phyloP scores from a whole-genome alignment of 305 asterid species.

The Solanum hybrid region DNA sequence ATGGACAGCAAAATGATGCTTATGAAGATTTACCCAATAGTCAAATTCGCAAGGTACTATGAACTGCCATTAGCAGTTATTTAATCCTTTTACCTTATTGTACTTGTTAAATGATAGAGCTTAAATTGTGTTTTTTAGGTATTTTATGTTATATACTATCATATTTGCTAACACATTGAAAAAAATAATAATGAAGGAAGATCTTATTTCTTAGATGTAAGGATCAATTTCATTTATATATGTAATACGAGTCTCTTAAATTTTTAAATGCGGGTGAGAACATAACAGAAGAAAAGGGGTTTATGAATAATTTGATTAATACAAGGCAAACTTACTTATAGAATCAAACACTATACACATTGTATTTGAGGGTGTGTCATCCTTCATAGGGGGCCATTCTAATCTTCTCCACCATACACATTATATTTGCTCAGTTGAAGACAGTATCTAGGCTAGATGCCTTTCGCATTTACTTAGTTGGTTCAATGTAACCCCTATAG shows the following conservation, averaged over 20 bases:
- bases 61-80: not conserved
- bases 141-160: not conserved
- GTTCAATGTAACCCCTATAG: not conserved
- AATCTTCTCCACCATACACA: constrained; percentile 23
- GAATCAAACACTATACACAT: not conserved
- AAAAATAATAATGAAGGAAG: not conserved
- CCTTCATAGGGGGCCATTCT: constrained; percentile 41
- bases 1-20: constrained; percentile 37
- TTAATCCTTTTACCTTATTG: not conserved
- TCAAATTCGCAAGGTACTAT: constrained; percentile 90
- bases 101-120: not conserved
- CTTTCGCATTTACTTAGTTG: not conserved
- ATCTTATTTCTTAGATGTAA: not conserved
- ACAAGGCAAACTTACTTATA: not conserved
- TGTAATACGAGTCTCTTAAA: not conserved
- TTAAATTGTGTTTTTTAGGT: not conserved
- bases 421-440: not conserved
- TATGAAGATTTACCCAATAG: constrained; percentile 80
- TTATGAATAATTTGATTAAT: not conserved
- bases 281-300: not conserved
- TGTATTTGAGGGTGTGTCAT: constrained; percentile 16
- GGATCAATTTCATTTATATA: not conserved
- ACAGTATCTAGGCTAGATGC: not conserved
- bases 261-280: not conserved
- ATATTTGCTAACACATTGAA: not conserved